These are phyloP conservation scores for Microstroma glucosiphilum DNA, from an alignment of 1,284 basidiomycete species.

Conservation along the genomic window DNA sequence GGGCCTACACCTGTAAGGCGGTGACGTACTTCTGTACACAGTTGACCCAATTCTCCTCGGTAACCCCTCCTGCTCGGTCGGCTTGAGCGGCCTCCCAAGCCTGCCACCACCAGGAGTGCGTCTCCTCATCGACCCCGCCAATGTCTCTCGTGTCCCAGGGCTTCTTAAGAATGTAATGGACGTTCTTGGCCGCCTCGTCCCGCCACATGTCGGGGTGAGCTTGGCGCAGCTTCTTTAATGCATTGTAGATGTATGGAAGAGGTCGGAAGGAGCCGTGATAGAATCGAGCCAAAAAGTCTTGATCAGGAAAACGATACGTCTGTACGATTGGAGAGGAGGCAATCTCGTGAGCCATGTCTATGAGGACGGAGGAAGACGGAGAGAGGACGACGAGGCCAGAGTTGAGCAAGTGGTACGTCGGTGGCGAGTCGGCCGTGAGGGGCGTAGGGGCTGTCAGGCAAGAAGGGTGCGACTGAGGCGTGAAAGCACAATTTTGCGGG, in stretches of 20 bases:
- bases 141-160: slow-evolving; percentile 25
- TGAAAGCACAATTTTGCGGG: slow-evolving; percentile 80
- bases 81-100: slow-evolving; percentile 13
- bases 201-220: slow-evolving; percentile 68
- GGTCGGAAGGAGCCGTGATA: slow-evolving; percentile 61
- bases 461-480: slow-evolving; percentile 53
- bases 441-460: slow-evolving; percentile 53
- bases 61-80: neutral
- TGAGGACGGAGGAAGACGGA: slow-evolving; percentile 60
- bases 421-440: slow-evolving; percentile 57
- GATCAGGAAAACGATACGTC: slow-evolving; percentile 78
- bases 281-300: slow-evolving; percentile 76
- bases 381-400: slow-evolving; percentile 78
- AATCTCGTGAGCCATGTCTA: slow-evolving; percentile 61
- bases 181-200: slow-evolving; percentile 63
- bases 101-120: slow-evolving; percentile 42
- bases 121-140: slow-evolving; percentile 19
- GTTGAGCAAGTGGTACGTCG: slow-evolving; percentile 74
- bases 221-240: slow-evolving; percentile 68
- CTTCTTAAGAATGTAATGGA: slow-evolving; percentile 44
- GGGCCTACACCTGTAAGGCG: no score
- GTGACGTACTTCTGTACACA: slow-evolving; percentile 7
- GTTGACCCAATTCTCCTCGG: neutral
- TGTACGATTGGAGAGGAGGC: slow-evolving; percentile 64
- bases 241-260: slow-evolving; percentile 77